A percentile compares a stretch with the other conserved stretches of the same genome.
These are phyloP conservation scores for Metarhizium robertsii DNA, from an alignment of 2,329 filamentous ascomycete species.

Conservation along the genomic window DNA sequence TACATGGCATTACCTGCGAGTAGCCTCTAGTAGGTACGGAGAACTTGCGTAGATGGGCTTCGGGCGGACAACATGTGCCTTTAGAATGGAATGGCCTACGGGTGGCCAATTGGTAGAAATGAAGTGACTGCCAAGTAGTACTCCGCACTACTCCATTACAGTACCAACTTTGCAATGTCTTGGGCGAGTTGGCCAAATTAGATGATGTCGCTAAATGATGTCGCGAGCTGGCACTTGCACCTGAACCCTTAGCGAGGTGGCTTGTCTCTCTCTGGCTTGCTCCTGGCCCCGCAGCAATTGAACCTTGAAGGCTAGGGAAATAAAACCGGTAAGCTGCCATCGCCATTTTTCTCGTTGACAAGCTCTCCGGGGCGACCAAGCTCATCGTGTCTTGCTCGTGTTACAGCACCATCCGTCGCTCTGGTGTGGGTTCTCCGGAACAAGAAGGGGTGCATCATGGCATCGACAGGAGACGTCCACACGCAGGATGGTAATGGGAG, in stretches of 20 bases:
- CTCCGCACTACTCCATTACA: background rate
- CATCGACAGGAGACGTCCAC: constrained; percentile 1
- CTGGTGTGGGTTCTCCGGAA: background rate
- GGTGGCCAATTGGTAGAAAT: too few species aligned
- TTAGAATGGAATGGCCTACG: too few species aligned
- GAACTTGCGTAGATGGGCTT: too few species aligned
- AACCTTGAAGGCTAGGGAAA: background rate
- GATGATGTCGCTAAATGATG: background rate
- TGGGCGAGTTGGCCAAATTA: background rate
- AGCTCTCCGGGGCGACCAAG: background rate
- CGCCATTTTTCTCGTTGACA: background rate
- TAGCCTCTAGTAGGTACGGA: too few species aligned
- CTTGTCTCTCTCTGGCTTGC: background rate
- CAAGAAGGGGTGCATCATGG: background rate
- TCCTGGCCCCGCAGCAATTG: background rate
- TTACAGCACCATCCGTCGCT: background rate
- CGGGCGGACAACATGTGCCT: too few species aligned
- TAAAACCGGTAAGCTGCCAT: background rate
- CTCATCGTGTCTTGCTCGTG: background rate
- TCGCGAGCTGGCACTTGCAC: background rate
- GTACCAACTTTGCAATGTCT: background rate
- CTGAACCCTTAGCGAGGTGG: background rate
- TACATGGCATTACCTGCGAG: too few species aligned
- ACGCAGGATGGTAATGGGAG: constrained; percentile 4
- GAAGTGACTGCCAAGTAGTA: background rate